Evolutionary conservation across 768 basidiomycete genomes (phyloP).

Genomic region (Collybia mongolica): DNA sequence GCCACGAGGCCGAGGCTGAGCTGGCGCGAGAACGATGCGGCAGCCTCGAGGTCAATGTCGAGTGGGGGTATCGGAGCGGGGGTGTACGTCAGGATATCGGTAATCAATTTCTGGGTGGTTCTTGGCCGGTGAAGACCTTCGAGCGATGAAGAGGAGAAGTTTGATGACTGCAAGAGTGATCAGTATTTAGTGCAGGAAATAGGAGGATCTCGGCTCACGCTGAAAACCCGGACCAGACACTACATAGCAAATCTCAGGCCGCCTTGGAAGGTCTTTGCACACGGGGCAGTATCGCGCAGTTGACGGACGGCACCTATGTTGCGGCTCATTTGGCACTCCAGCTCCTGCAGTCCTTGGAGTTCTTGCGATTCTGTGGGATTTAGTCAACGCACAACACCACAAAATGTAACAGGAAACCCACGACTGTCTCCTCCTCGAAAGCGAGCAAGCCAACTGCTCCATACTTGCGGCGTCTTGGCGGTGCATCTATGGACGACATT

Average conservation of each 20-base stretch:
- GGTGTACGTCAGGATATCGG: slow-evolving; percentile 40
- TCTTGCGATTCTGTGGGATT: slow-evolving; percentile 49
- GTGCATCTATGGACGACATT: slow-evolving; percentile 47
- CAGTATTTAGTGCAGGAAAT: not conserved
- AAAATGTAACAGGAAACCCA: slow-evolving; percentile 16
- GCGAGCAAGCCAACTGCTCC: slow-evolving; percentile 47
- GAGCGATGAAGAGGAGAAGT: slow-evolving; percentile 36
- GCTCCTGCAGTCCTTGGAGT: slow-evolving; percentile 59
- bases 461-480: slow-evolving; percentile 26
- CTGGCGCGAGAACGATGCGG: slow-evolving; percentile 44
- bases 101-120: slow-evolving; percentile 20
- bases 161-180: slow-evolving; percentile 44
- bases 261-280: slow-evolving; percentile 54
- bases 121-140: slow-evolving; percentile 22
- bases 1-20: slow-evolving; percentile 69
- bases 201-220: slow-evolving; percentile 44
- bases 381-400: not conserved
- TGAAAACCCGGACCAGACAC: slow-evolving; percentile 61
- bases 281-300: slow-evolving; percentile 47
- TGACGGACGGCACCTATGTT: slow-evolving; percentile 52
- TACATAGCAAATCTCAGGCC: slow-evolving; percentile 64
- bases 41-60: slow-evolving; percentile 27
- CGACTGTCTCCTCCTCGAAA: slow-evolving; percentile 46
- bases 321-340: slow-evolving; percentile 66
- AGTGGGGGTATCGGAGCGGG: slow-evolving; percentile 22